Base-by-base conservation (phyloP, 1,284 basidiomycete genomes). In the Somion occarium region DNA sequence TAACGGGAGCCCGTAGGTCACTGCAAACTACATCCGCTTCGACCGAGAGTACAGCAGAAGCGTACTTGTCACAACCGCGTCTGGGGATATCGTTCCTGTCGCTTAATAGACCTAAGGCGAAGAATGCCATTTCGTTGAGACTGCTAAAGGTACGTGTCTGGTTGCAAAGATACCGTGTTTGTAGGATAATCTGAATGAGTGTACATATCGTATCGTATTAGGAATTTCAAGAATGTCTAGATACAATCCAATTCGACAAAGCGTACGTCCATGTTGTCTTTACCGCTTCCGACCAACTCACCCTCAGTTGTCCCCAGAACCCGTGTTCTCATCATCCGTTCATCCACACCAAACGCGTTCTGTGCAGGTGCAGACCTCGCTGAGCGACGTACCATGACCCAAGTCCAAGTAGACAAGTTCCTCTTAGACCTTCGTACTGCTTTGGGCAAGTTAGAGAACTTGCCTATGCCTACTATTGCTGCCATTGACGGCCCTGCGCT, bases 401-500 rank as follows among this genome's bases (percentile, higher is more conserved):
- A 80, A 58, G 49, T 69, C 7, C 82, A 94, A 61, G 89, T 97
- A 30, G 73, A 82, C 57, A 79, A 78, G 57, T 97, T 97, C 70
- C 84, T 97, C 47, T 70, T 78, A 49, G 83, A 88, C 58, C 75
- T 98, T 24, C 83, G 94, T 27, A 71, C 73, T 30, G 80, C 90
- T 11, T 71, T 98, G 24, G 77, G 79, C 34, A 81, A 82, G 59
- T 78, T 98, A 12, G 91, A 94, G 67, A 75, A 75, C 38, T 73
- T 97, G 20, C 85, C 88, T 13, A 80, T 95, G 70, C 94, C 94
- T 1, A 94, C 91, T 5, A 88, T 98, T 50, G 91, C 91, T 13
- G 91, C 93, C 3, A 88, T 98, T 47, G 94, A 97, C 63, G 95
- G 95, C 0, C 89, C 91, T 25, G 93, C 94, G 1, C 77, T 98